Percentiles rank a stretch among this genome's conserved stretches.
Evolutionary conservation across 2,329 filamentous ascomycete species (phyloP).

Genomic region (Leptographium flavum): DNA sequence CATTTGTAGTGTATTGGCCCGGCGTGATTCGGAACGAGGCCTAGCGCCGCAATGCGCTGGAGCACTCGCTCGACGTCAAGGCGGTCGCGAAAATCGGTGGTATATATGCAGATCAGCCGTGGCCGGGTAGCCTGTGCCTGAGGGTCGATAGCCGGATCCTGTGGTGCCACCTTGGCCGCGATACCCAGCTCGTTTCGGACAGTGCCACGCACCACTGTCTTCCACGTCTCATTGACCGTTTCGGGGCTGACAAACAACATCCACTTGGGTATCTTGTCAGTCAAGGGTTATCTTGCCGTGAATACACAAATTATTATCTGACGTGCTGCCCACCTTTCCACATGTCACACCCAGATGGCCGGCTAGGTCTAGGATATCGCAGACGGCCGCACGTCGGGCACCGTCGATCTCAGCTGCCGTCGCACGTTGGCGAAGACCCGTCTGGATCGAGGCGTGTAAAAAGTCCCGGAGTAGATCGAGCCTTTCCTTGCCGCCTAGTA

Average conservation of each 20-base stretch:
- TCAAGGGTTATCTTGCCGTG: not conserved
- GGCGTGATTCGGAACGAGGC: slow-evolving; percentile 33
- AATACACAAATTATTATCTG: too few relatives aligned
- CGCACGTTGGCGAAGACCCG: slow-evolving; percentile 18
- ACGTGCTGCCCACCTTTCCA: slow-evolving; percentile 43
- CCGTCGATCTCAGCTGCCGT: slow-evolving; percentile 33
- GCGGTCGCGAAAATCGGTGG: slow-evolving; percentile 54
- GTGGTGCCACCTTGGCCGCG: slow-evolving; percentile 57
- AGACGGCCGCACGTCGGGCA: slow-evolving; percentile 32
- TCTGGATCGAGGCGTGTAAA: slow-evolving; percentile 29
- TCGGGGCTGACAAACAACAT: slow-evolving; percentile 50
- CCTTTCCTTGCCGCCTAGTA: slow-evolving; percentile 35
- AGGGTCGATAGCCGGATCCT: slow-evolving; percentile 23
- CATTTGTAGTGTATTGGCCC: slow-evolving; percentile 64
- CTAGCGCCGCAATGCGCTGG: slow-evolving; percentile 43
- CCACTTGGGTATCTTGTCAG: slow-evolving; percentile 37
- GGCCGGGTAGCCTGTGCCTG: slow-evolving; percentile 25
- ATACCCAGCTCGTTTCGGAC: slow-evolving; percentile 56
- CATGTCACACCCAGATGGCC: slow-evolving; percentile 39
- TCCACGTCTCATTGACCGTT: slow-evolving; percentile 51
- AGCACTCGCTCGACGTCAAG: slow-evolving; percentile 58
- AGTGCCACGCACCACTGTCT: slow-evolving; percentile 49
- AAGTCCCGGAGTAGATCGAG: slow-evolving; percentile 32
- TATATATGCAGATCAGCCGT: slow-evolving; percentile 65
- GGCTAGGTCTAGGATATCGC: slow-evolving; percentile 48